phyloP scores from a whole-genome alignment of 2,329 filamentous ascomycete genomes.

The Aspergillus pseudoglaucus region DNA sequence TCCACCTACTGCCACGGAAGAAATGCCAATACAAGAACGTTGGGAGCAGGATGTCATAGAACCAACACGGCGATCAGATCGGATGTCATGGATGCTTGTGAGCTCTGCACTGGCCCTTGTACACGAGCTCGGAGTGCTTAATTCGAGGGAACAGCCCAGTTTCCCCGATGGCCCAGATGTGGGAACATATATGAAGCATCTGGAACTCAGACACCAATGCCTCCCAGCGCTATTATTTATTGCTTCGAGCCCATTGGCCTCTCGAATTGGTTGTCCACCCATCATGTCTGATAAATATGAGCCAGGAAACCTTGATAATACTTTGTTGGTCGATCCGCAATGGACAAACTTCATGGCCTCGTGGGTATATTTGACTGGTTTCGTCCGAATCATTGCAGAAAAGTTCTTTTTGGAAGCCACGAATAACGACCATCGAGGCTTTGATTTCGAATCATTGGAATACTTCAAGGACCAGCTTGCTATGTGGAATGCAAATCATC shows the following conservation, averaged over 20 bases:
- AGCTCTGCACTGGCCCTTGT: conserved; percentile 49
- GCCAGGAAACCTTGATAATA: conserved; percentile 24
- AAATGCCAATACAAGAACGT: conserved; percentile 26
- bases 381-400: conserved; percentile 47
- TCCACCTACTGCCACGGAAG: conserved; percentile 19
- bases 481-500: too few species aligned
- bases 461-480: too few species aligned
- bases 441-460: too few species aligned
- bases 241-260: conserved; percentile 47
- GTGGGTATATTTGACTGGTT: conserved; percentile 44
- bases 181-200: conserved; percentile 22
- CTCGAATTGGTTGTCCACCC: conserved; percentile 47
- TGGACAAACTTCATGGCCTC: conserved; percentile 49
- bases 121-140: conserved; percentile 48
- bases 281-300: conserved; percentile 43
- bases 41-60: conserved; percentile 51
- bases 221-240: conserved; percentile 39
- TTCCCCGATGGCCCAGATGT: conserved; percentile 17
- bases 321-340: conserved; percentile 39
- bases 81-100: conserved; percentile 56
- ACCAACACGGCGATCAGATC: conserved; percentile 48
- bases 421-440: conserved; percentile 16
- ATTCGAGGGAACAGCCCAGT: conserved; percentile 32
- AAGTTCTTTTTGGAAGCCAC: conserved; percentile 42
- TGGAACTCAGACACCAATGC: conserved; percentile 27